Evolutionary conservation across 1,284 basidiomycete species (phyloP).

Genomic region (Irpex sp.): DNA sequence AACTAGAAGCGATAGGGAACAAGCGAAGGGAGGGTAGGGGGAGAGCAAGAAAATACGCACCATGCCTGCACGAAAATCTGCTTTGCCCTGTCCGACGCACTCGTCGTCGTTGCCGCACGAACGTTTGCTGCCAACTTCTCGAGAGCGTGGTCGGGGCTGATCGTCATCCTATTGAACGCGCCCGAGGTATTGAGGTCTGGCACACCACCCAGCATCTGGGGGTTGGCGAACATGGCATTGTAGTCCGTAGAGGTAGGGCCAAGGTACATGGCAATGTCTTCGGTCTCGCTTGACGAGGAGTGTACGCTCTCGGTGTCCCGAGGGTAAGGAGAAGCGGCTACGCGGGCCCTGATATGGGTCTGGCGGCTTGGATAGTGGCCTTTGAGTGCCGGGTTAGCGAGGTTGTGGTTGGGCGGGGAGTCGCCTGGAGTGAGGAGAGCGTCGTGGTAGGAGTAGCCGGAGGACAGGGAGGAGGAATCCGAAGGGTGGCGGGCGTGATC

Average conservation of each 20-base stretch:
- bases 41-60: conserved; percentile 37
- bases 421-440: conserved; percentile 44
- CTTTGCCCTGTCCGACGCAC: conserved; percentile 82
- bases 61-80: conserved; percentile 89
- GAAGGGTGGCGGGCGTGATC: conserved; percentile 32
- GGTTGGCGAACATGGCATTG: conserved; percentile 47
- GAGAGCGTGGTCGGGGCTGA: conserved; percentile 70
- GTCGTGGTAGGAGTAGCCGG: conserved; percentile 42
- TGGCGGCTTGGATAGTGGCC: conserved; percentile 55
- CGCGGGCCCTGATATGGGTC: conserved; percentile 71
- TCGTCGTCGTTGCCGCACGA: conserved; percentile 82
- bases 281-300: conserved; percentile 80
- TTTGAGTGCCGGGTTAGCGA: conserved; percentile 68
- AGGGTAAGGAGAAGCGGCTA: conserved; percentile 69
- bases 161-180: conserved; percentile 69
- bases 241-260: conserved; percentile 48
- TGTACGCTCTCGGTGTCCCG: conserved; percentile 81
- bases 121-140: conserved; percentile 86
- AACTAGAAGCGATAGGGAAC: not conserved
- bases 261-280: conserved; percentile 77
- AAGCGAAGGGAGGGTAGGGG: conserved; percentile 2
- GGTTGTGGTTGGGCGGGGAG: conserved; percentile 69
- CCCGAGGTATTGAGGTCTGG: conserved; percentile 59
- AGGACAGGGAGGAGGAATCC: conserved; percentile 36
- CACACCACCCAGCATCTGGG: conserved; percentile 31